These are phyloP conservation scores for Leucosporidium creatinivorum DNA, from an alignment of 768 basidiomycete genomes.

Conservation along the genomic window DNA sequence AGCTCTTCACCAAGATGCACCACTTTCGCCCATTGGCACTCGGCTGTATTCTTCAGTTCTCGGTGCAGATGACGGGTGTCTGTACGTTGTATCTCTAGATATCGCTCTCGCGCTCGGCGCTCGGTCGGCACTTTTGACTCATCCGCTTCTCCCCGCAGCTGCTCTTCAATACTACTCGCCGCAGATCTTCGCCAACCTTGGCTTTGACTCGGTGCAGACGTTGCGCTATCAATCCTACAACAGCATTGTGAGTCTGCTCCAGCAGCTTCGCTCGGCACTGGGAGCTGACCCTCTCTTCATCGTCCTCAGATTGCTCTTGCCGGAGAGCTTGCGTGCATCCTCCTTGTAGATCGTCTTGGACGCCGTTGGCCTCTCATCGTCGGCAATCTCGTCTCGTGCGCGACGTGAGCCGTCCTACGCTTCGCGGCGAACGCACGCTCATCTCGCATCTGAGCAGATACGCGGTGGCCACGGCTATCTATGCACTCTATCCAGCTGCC, in stretches of 20 bases:
- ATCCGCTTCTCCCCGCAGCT: too few species aligned
- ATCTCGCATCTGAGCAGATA: neutral
- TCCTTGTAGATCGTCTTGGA: neutral
- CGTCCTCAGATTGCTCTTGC: neutral
- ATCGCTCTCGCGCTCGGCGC: too few species aligned
- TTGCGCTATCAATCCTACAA: neutral
- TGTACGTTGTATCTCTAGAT: too few species aligned
- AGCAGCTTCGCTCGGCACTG: too few species aligned
- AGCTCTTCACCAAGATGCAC: conserved; percentile 1
- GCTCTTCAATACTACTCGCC: neutral
- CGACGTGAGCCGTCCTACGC: neutral
- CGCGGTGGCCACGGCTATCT: neutral
- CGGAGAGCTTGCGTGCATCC: neutral
- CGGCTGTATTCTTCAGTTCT: neutral
- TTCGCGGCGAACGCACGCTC: neutral
- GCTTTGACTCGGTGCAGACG: neutral
- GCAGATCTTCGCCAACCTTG: neutral
- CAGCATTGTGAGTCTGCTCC: too few species aligned
- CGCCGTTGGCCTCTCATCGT: neutral
- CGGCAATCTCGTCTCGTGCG: neutral
- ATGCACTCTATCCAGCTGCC: neutral
- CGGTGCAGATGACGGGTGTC: neutral
- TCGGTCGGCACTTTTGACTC: too few species aligned
- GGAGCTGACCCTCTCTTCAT: neutral
- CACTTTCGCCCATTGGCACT: neutral